Evolutionary conservation across 176 grass and related monocot species (phyloP).

Genomic region (Avena eriantha): DNA sequence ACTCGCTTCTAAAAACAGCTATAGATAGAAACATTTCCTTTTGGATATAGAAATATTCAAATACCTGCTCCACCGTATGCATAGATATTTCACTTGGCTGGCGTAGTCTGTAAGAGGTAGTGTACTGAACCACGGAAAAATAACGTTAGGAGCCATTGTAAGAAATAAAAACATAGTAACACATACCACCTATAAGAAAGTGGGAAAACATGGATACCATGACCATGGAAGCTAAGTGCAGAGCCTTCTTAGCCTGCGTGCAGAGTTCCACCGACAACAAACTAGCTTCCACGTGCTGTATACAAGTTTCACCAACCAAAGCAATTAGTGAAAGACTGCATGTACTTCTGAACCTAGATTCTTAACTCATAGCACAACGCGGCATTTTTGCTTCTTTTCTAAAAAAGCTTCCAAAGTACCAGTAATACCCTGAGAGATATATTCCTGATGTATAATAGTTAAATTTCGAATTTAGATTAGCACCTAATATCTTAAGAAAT

Average conservation of each 20-base stretch:
- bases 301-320: slow-evolving; percentile 10
- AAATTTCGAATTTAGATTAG: not conserved
- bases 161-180: not conserved
- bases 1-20: not conserved
- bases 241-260: not conserved
- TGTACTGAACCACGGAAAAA: not conserved
- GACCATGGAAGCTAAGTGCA: not conserved
- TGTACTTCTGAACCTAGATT: not conserved
- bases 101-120: not conserved
- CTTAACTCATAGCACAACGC: not conserved
- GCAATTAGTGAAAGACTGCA: not conserved
- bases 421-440: not conserved
- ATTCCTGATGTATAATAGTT: not conserved
- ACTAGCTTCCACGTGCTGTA: not conserved
- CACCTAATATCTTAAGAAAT: not conserved
- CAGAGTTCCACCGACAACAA: slow-evolving; percentile 8
- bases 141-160: not conserved
- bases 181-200: not conserved
- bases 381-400: not conserved
- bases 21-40: not conserved
- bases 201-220: not conserved
- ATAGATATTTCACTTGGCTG: not conserved
- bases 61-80: slow-evolving; percentile 7
- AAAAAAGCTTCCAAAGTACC: not conserved
- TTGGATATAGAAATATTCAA: not conserved